Conservation (phyloP, 2,329 filamentous ascomycete species). For the Hymenoscyphus linearis region DNA sequence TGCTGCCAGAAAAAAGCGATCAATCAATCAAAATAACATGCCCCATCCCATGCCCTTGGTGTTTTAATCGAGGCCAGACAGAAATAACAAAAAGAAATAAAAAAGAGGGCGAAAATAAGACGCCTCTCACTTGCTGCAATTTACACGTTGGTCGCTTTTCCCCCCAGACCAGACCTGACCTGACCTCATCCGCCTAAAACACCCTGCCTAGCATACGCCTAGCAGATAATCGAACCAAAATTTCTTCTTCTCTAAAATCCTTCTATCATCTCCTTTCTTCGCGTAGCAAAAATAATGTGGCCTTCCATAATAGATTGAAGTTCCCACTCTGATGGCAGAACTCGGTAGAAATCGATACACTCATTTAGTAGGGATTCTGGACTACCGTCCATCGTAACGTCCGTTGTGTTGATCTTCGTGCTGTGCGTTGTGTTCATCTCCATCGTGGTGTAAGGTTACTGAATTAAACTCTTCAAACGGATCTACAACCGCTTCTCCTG, state of each 20-base stretch:
- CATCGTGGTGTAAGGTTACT: constrained; percentile 94
- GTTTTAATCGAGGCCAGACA: background rate
- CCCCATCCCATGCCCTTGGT: background rate
- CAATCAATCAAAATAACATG: too few species aligned
- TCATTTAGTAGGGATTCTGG: background rate
- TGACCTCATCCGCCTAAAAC: background rate
- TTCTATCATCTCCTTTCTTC: background rate
- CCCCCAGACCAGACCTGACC: background rate
- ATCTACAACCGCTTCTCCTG: constrained; percentile 74
- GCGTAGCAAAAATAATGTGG: background rate
- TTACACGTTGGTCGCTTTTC: background rate
- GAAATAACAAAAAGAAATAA: background rate
- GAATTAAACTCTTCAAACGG: constrained; percentile 99
- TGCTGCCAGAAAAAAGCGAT: background rate
- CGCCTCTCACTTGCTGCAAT: background rate
- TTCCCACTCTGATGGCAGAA: background rate
- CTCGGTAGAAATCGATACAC: background rate
- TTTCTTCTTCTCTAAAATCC: background rate
- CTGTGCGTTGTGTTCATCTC: constrained; percentile 55
- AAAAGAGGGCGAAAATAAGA: background rate
- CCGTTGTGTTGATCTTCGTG: constrained; percentile 29
- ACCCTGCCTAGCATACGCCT: background rate
- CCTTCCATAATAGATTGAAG: background rate
- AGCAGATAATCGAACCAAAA: background rate
- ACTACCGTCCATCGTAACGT: constrained; percentile 22